Conservation (phyloP, 495 filamentous ascomycete genomes). For the Aspergillus saccharolyticus region DNA sequence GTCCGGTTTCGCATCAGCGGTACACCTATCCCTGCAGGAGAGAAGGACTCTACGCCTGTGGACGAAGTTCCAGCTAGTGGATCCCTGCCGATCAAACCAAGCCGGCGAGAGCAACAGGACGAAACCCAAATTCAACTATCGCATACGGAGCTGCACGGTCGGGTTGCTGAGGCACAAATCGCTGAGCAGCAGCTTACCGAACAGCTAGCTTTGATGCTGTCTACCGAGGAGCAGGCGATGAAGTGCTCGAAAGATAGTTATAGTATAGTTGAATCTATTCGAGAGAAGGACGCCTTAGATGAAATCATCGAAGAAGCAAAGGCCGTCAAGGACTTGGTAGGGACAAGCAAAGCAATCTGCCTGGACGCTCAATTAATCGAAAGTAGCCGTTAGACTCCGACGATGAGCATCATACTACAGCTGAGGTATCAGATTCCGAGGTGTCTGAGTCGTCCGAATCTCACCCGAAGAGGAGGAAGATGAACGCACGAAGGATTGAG, state of each 20-base stretch:
- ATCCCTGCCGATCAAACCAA: conserved; percentile 29
- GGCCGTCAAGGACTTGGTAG: conserved; percentile 50
- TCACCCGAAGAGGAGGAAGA: conserved; percentile 27
- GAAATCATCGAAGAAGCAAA: conserved; percentile 54
- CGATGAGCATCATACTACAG: conserved; percentile 19
- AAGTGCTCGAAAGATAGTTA: background rate
- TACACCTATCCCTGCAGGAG: conserved; percentile 10
- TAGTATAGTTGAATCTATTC: background rate
- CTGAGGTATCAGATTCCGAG: conserved; percentile 21
- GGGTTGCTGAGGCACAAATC: background rate
- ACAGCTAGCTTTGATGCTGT: background rate
- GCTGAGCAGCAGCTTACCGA: background rate
- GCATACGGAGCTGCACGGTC: background rate
- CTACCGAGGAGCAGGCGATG: background rate
- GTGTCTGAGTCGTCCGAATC: conserved; percentile 16
- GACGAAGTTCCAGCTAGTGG: conserved; percentile 2
- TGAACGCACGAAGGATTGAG: conserved; percentile 8
- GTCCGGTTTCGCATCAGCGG: conserved; percentile 55
- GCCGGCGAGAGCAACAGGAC: conserved; percentile 15
- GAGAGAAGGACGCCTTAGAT: conserved; percentile 48
- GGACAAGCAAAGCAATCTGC: conserved; percentile 3
- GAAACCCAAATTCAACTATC: conserved; percentile 16
- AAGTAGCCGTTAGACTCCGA: conserved; percentile 35
- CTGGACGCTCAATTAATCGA: background rate
- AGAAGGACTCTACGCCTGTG: background rate